Percentiles rank a stretch among this genome's conserved stretches.
phyloP scores from a whole-genome alignment of 129 eudicot genomes.

The carrot (Daucus carota) region DNA sequence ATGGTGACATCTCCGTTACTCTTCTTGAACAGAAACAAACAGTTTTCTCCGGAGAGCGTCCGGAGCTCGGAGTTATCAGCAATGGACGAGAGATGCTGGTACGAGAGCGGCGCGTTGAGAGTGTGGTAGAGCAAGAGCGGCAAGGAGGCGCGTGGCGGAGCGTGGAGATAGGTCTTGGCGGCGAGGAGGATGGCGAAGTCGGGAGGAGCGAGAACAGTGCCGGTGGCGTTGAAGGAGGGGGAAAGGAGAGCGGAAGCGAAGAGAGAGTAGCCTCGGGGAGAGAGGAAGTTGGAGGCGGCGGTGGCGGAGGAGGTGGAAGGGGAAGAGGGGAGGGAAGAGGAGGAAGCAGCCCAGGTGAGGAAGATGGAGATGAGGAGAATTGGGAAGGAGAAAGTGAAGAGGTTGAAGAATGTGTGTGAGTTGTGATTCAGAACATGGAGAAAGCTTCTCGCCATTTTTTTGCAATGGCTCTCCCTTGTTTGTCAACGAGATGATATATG shows the following conservation, averaged over 20 bases:
- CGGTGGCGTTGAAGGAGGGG: slow-evolving; percentile 26
- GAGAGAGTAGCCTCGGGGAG: slow-evolving; percentile 21
- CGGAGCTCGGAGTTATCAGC: slow-evolving; percentile 15
- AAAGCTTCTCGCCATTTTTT: slow-evolving; percentile 4
- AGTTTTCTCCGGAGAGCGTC: slow-evolving; percentile 15
- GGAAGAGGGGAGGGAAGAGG: slow-evolving; percentile 10
- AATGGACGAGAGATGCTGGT: slow-evolving; percentile 11
- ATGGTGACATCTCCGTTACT: slow-evolving; percentile 14
- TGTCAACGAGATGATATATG: too few relatives aligned
- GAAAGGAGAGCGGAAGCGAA: slow-evolving; percentile 11
- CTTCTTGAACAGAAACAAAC: slow-evolving; percentile 24
- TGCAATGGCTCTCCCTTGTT: too few relatives aligned
- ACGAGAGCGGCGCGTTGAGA: slow-evolving; percentile 19
- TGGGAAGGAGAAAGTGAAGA: slow-evolving; percentile 20
- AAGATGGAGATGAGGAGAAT: slow-evolving; percentile 23
- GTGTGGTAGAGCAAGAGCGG: slow-evolving; percentile 37
- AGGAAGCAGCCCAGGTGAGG: slow-evolving; percentile 15
- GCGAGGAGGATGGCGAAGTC: slow-evolving; percentile 23
- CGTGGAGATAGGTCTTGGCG: slow-evolving; percentile 10
- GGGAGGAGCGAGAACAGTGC: slow-evolving; percentile 37
- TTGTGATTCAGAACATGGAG: not conserved
- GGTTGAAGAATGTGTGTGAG: slow-evolving; percentile 12
- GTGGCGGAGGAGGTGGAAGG: slow-evolving; percentile 16
- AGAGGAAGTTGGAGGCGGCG: slow-evolving; percentile 14
- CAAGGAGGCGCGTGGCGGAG: slow-evolving; percentile 3